These are phyloP conservation scores for Aspergillus baeticus DNA, from an alignment of 495 filamentous ascomycete genomes.

Conservation along the genomic window DNA sequence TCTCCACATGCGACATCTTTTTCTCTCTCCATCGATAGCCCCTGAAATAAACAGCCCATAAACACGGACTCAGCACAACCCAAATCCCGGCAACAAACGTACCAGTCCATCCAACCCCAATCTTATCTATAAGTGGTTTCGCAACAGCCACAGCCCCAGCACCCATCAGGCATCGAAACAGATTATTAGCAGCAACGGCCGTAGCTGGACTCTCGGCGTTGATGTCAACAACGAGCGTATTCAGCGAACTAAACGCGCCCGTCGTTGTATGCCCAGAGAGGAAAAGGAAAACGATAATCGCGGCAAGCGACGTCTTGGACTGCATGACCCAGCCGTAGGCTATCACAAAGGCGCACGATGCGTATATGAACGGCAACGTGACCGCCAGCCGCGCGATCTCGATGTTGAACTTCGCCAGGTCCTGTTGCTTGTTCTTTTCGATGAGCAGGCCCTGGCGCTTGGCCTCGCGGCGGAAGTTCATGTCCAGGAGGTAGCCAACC, in stretches of 20 bases:
- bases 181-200: conserved; percentile 47
- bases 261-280: conserved; percentile 32
- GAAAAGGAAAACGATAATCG: conserved; percentile 41
- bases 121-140: conserved; percentile 37
- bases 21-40: conserved; percentile 44
- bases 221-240: conserved; percentile 46
- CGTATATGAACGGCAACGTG: conserved; percentile 33
- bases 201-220: conserved; percentile 40
- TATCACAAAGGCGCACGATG: conserved; percentile 28
- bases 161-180: conserved; percentile 44
- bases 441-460: conserved; percentile 27
- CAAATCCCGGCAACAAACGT: conserved; percentile 39
- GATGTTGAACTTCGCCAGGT: conserved; percentile 37
- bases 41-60: conserved; percentile 34
- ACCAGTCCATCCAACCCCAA: conserved; percentile 49
- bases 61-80: conserved; percentile 26
- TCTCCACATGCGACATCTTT: too few species aligned
- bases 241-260: conserved; percentile 31
- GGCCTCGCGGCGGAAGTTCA: conserved; percentile 40
- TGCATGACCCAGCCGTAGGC: conserved; percentile 51
- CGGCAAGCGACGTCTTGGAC: conserved; percentile 31
- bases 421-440: conserved; percentile 39
- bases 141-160: conserved; percentile 42
- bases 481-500: conserved; percentile 40
- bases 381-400: conserved; percentile 34